Evolutionary conservation across 768 basidiomycete genomes (phyloP).

Genomic region (Russula ochroleuca): DNA sequence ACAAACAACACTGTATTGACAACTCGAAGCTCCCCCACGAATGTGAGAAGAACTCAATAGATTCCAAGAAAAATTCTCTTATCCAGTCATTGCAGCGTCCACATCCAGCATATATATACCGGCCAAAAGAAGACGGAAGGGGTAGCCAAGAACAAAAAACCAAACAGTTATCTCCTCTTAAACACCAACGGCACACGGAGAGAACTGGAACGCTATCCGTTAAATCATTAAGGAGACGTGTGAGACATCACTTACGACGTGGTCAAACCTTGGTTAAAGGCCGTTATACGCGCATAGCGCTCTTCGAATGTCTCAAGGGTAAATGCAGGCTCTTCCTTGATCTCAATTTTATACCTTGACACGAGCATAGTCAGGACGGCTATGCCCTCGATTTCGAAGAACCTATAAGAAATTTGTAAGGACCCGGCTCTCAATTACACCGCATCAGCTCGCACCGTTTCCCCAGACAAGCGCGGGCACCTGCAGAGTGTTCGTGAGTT

Average conservation of each 20-base stretch:
- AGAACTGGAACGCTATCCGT: conserved; percentile 15
- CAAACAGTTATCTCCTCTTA: conserved; percentile 16
- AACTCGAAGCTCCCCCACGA: too few species aligned
- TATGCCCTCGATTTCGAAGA: conserved; percentile 48
- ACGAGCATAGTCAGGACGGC: conserved; percentile 46
- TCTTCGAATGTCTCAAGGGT: conserved; percentile 43
- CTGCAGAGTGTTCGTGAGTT: not conserved
- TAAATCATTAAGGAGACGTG: not conserved
- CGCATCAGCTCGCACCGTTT: conserved; percentile 15
- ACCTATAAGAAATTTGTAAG: conserved; percentile 33
- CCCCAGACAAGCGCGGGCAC: conserved; percentile 27
- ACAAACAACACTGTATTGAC: too few species aligned
- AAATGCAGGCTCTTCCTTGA: conserved; percentile 49
- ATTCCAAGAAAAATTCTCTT: too few species aligned
- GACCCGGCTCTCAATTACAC: not conserved
- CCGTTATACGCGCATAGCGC: conserved; percentile 33
- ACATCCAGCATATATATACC: too few species aligned
- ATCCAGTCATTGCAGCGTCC: too few species aligned
- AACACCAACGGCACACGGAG: conserved; percentile 27
- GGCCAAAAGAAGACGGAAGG: not conserved
- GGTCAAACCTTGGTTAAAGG: conserved; percentile 2
- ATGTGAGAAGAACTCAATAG: too few species aligned
- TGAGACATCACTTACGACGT: conserved; percentile 11
- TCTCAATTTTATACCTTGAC: conserved; percentile 42
- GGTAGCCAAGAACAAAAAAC: not conserved